Evolutionary conservation across 176 grass and related monocot species (phyloP), one percentile per base, ranked within the genome.

Genomic region (Bonia amplexicaulis): DNA sequence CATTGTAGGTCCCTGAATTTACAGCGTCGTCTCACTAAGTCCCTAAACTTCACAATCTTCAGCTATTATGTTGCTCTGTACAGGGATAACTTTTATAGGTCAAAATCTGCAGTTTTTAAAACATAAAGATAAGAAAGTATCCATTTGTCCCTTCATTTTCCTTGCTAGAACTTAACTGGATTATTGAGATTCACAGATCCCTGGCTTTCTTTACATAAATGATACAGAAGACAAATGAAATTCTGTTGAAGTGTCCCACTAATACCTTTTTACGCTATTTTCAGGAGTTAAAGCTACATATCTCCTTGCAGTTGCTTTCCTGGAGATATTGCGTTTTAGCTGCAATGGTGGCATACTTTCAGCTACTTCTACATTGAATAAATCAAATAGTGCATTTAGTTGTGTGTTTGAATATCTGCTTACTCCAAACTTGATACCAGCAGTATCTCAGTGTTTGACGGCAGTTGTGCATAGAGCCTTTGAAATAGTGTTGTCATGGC

Each of bases 331-430:
- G 81, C 89, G 96, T 79, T 99, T 99, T 85, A 95, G 93, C 73
- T 92, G 91, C 87, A 99, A 89, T 63, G 93, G 96, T 66, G 96
- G 96, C 62, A 74, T 92, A 85, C 83, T 99, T 57, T 85, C 80
- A 74, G 80, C 80, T 81, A 89, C 91, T 8, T 91, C 91, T 70
- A 87, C 86, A 13, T 80, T 82, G 68, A 93, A 83, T 85, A 96
- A 85, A 80, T 94, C 89, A 96, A 99, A 82, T 81, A 99, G 96
- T 84, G 90, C 91, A 19, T 94, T 99, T 29, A 82, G 87, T 80
- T 99, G 96, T 87, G 93, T 99, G 31, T 99, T 99, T 79, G 96
- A 99, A 76, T 99, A 99, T 82, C 88, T 99, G 77, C 93, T 99
- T 66, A 99, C 96, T 79, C 93, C 93, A 73, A 99, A 99, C 74